A percentile compares a stretch with the other conserved stretches of the same genome.
Conservation (phyloP, 2,329 filamentous ascomycete species). For the Fusarium duplospermum region DNA sequence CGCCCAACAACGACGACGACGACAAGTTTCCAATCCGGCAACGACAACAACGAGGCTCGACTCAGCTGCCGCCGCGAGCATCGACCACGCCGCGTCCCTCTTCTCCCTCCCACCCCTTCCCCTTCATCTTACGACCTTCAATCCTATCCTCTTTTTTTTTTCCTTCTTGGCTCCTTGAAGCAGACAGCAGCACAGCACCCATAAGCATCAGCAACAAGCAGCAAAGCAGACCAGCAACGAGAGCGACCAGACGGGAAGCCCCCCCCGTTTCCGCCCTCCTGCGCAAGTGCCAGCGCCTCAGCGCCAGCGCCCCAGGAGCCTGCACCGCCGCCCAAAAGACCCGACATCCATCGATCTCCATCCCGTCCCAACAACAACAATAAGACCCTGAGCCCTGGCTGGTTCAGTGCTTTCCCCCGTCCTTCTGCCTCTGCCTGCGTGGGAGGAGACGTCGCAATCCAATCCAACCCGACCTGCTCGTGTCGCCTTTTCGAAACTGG, state of each 20-base stretch:
- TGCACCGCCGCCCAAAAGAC: conserved; percentile 30
- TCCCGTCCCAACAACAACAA: conserved; percentile 33
- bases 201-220: conserved; percentile 14
- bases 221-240: conserved; percentile 24
- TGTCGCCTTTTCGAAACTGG: conserved; percentile 26
- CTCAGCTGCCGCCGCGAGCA: conserved; percentile 39
- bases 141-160: conserved; percentile 14
- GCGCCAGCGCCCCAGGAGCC: conserved; percentile 35
- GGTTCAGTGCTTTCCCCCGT: conserved; percentile 43
- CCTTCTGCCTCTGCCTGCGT: conserved; percentile 29
- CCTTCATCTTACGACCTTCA: conserved; percentile 15
- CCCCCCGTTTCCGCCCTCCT: conserved; percentile 33
- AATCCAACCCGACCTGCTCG: not conserved
- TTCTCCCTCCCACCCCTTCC: conserved; percentile 10
- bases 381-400: conserved; percentile 44
- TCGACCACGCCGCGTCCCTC: conserved; percentile 36
- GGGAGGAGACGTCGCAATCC: conserved; percentile 38
- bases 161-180: conserved; percentile 5
- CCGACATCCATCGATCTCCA: not conserved
- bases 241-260: conserved; percentile 12
- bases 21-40: conserved; percentile 34
- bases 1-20: conserved; percentile 42
- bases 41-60: conserved; percentile 42
- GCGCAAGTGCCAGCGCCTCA: conserved; percentile 40
- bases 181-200: not conserved